A percentile compares a stretch with the other conserved stretches of the same genome.
phyloP scores from a whole-genome alignment of 108 stramenopile species.

The Skeletonema menzelii region DNA sequence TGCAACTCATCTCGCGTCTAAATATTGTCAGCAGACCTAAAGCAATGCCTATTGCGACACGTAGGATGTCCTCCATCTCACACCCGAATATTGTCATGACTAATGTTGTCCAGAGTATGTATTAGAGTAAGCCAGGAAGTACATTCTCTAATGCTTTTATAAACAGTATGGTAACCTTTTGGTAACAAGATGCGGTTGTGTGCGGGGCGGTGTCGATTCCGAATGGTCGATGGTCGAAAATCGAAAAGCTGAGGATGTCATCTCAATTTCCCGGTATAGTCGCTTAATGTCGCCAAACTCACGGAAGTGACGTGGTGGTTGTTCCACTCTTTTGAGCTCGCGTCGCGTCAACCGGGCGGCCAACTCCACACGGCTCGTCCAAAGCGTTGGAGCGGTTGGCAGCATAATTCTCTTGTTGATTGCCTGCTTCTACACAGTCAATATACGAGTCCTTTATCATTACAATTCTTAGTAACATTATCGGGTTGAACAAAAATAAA shows the following conservation, averaged over 20 bases:
- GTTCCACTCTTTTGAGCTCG: not conserved
- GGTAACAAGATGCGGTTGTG: too few species aligned
- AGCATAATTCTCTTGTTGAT: slow-evolving; percentile 8
- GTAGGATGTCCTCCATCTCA: slow-evolving; percentile 18
- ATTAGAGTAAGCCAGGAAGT: too few species aligned
- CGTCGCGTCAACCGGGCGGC: too few species aligned
- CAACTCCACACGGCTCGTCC: not conserved
- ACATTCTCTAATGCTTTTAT: too few species aligned
- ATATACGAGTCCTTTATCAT: slow-evolving; percentile 7
- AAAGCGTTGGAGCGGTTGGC: not conserved
- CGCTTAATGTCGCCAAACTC: not conserved
- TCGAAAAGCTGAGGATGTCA: too few species aligned
- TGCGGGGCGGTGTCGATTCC: too few species aligned
- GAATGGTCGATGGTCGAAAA: too few species aligned
- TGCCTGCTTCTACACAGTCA: not conserved
- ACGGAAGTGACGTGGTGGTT: not conserved
- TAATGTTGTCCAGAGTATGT: not conserved
- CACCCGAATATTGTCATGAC: not conserved
- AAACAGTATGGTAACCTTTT: too few species aligned
- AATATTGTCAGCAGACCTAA: slow-evolving; percentile 60
- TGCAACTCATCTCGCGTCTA: slow-evolving; percentile 84
- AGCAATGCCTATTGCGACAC: slow-evolving; percentile 29
- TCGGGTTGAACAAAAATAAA: not conserved
- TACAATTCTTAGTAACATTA: slow-evolving; percentile 3
- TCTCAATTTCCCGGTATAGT: not conserved